phyloP scores from a whole-genome alignment of 768 basidiomycete genomes.

The Boletus reticulatus region DNA sequence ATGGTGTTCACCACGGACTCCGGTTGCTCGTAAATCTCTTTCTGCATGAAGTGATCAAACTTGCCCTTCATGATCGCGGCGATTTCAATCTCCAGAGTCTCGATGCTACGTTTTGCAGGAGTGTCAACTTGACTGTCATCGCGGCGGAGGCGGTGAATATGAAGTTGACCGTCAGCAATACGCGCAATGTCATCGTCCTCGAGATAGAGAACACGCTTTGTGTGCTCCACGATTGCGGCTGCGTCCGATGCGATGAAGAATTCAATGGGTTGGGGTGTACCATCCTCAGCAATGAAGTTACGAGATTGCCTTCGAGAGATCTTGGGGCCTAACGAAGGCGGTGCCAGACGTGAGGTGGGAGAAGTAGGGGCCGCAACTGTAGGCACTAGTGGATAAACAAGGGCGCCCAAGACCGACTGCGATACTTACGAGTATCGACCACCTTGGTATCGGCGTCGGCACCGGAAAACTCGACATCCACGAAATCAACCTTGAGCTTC shows the following conservation, averaged over 20 bases:
- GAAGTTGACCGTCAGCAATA: constrained; percentile 93
- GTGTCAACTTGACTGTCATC: constrained; percentile 68
- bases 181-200: constrained; percentile 99
- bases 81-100: constrained; percentile 96
- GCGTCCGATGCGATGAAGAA: constrained; percentile 99
- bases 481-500: constrained; percentile 99
- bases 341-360: constrained; percentile 63
- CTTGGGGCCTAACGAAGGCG: constrained; percentile 61
- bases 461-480: constrained; percentile 93
- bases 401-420: background rate
- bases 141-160: constrained; percentile 96
- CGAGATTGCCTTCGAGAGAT: constrained; percentile 93
- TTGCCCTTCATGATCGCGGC: constrained; percentile 99
- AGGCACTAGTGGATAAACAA: constrained; percentile 1
- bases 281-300: constrained; percentile 98
- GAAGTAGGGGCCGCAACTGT: constrained; percentile 49
- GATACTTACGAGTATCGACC: constrained; percentile 41
- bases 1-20: constrained; percentile 99
- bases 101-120: constrained; percentile 80
- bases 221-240: constrained; percentile 95
- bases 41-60: constrained; percentile 99
- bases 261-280: constrained; percentile 97
- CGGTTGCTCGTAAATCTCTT: constrained; percentile 99
- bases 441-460: constrained; percentile 55
- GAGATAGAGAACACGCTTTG: constrained; percentile 96